A percentile compares a stretch with the other conserved stretches of the same genome.
phyloP scores from a whole-genome alignment of 805 yeast species.

The Zygosaccharomyces kombuchaensis region DNA sequence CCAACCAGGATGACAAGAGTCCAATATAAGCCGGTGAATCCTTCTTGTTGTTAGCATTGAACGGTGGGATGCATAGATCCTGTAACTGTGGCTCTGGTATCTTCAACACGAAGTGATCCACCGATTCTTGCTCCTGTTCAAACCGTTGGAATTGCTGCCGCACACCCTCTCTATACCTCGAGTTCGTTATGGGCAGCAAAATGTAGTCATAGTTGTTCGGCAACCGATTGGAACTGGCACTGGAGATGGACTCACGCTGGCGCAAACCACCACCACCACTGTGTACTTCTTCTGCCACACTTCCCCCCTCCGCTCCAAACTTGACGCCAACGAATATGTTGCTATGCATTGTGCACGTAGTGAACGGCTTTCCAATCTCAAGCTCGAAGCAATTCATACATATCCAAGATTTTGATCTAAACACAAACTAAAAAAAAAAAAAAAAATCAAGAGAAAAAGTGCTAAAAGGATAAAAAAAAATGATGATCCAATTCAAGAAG shows the following conservation, averaged over 20 bases:
- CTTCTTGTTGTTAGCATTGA: slow-evolving; percentile 9
- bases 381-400: not conserved
- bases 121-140: slow-evolving; percentile 17
- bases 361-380: not conserved
- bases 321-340: slow-evolving; percentile 45
- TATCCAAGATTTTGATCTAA: not conserved
- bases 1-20: slow-evolving; percentile 64
- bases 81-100: slow-evolving; percentile 33
- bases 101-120: slow-evolving; percentile 15
- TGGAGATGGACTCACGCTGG: slow-evolving; percentile 2
- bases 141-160: slow-evolving; percentile 35
- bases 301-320: slow-evolving; percentile 35
- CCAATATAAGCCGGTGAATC: slow-evolving; percentile 43
- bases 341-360: slow-evolving; percentile 22
- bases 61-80: slow-evolving; percentile 34
- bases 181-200: slow-evolving; percentile 52
- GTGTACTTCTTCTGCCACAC: slow-evolving; percentile 21
- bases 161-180: slow-evolving; percentile 44
- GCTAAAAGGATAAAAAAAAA: not conserved
- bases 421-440: not conserved
- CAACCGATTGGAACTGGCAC: slow-evolving; percentile 6
- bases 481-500: not conserved
- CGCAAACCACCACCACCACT: slow-evolving; percentile 25
- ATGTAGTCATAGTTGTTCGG: slow-evolving; percentile 44
- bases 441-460: not conserved